Base-by-base conservation (phyloP, 192 early-diverging fungal species). In the Coemansia sp. region DNA sequence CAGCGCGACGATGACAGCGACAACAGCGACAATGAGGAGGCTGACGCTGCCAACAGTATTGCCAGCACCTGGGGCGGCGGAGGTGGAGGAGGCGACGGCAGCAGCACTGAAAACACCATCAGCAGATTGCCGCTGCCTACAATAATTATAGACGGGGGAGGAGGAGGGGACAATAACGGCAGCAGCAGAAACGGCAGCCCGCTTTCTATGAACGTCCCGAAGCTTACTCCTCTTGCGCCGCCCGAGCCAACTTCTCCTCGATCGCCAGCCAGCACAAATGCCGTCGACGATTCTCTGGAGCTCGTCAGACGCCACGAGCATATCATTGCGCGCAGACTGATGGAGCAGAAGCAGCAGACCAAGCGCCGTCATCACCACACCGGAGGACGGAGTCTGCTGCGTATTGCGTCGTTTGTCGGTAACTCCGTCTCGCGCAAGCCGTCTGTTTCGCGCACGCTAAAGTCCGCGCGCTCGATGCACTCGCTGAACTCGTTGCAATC, bases 21-120 rank as follows among this genome's bases (percentile, higher is more conserved):
- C n/a, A 10, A 9, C 55, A 56, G 55, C 25, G 55, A 56, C 0
- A 39, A 54, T 41, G 63, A 32, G 54, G 49, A 46, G 12, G 50
- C 61, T 70, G 61, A 51, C 76, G 5, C 64, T 69, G 60, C 76
- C 76, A 5, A 79, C 76, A 32, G 32, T 32, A 32, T 32, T 32
- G 32, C 32, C 32, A 32, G 32, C 32, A 32, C 32, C 32, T 32
- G 32, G 32, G 32, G 32, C 32, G 32, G 32, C 1, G 32, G 32
- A n/a, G n/a, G n/a, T 17, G 32, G 32, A 32, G 32, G 32, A n/a
- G n/a, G n/a, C 48, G 48, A 17, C 5, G 5, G 16, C 7, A 17
- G 51, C 51, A 54, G 25, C 7, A 11, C 51, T 25, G 51, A 9
- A 8, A 54, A 7, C 5, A 13, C 20, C 8, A 10, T 19, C 51